Percentiles rank a stretch among this genome's conserved stretches.
phyloP scores from a whole-genome alignment of 495 filamentous ascomycete species.

The Endocarpon pusillum region DNA sequence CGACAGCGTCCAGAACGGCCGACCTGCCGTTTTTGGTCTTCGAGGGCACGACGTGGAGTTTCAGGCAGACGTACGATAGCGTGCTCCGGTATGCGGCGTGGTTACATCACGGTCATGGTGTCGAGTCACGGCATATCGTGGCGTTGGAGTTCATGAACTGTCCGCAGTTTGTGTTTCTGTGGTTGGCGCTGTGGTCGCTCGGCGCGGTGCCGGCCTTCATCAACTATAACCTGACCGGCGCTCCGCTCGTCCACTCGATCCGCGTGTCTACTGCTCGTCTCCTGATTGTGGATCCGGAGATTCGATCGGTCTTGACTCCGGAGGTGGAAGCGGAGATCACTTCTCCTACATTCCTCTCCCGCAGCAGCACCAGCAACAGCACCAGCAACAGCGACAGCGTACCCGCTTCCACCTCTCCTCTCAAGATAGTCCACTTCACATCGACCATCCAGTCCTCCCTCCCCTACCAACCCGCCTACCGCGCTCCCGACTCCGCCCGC shows the following conservation, averaged over 20 bases:
- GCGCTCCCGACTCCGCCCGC: slow-evolving; percentile 46
- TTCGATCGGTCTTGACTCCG: slow-evolving; percentile 32
- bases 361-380: too few relatives aligned
- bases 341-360: slow-evolving; percentile 25
- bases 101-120: slow-evolving; percentile 51
- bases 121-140: slow-evolving; percentile 66
- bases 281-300: slow-evolving; percentile 56
- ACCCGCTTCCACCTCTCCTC: too few relatives aligned
- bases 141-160: slow-evolving; percentile 83
- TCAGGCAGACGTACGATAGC: slow-evolving; percentile 59
- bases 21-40: slow-evolving; percentile 53
- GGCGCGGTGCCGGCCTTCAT: slow-evolving; percentile 84
- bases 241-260: slow-evolving; percentile 65
- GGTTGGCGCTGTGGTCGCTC: slow-evolving; percentile 73
- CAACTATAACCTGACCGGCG: slow-evolving; percentile 75
- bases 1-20: slow-evolving; percentile 36
- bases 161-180: slow-evolving; percentile 65
- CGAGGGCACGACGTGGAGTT: slow-evolving; percentile 61
- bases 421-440: slow-evolving; percentile 47
- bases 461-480: slow-evolving; percentile 39
- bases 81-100: slow-evolving; percentile 66
- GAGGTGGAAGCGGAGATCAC: slow-evolving; percentile 28
- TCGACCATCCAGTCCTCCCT: slow-evolving; percentile 35
- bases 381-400: too few relatives aligned
- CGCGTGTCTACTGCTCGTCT: slow-evolving; percentile 50